Percentiles rank a stretch among this genome's conserved stretches.
Conservation (phyloP, 2,329 filamentous ascomycete genomes). For the Fusarium cyanostomum region DNA sequence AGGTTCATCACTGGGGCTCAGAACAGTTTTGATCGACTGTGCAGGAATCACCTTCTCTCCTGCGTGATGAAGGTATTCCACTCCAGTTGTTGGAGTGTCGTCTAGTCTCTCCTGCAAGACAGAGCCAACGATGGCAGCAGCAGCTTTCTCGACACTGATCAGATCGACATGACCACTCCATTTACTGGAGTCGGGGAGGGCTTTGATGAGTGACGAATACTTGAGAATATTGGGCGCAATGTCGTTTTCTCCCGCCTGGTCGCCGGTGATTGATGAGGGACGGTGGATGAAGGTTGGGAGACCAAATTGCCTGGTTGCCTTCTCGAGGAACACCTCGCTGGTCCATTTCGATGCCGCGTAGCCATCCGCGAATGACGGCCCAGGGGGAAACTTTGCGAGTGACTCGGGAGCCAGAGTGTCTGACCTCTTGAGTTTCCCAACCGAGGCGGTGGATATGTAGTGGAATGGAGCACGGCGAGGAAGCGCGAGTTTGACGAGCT, state of each 20-base stretch:
- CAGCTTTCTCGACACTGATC: background rate
- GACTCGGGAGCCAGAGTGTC: background rate
- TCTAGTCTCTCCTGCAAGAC: no score
- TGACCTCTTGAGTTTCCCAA: slow-evolving; percentile 13
- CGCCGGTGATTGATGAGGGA: background rate
- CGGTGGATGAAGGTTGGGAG: background rate
- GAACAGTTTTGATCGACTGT: no score
- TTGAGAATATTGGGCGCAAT: background rate
- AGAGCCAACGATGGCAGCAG: background rate
- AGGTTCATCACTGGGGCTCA: no score
- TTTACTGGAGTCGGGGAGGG: background rate
- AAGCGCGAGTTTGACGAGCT: slow-evolving; percentile 39
- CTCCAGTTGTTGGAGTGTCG: no score
- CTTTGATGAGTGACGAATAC: background rate
- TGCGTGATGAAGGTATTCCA: no score
- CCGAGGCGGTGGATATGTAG: slow-evolving; percentile 48
- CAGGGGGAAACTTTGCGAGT: background rate
- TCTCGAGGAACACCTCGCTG: slow-evolving; percentile 45
- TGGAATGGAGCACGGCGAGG: slow-evolving; percentile 47
- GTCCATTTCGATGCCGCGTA: slow-evolving; percentile 49
- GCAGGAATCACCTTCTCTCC: no score
- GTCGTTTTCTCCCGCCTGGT: background rate
- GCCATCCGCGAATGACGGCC: slow-evolving; percentile 34
- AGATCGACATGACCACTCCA: background rate
- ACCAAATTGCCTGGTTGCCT: background rate